Base-by-base conservation (phyloP, 495 filamentous ascomycete species). In the Talaromyces stipitatus region DNA sequence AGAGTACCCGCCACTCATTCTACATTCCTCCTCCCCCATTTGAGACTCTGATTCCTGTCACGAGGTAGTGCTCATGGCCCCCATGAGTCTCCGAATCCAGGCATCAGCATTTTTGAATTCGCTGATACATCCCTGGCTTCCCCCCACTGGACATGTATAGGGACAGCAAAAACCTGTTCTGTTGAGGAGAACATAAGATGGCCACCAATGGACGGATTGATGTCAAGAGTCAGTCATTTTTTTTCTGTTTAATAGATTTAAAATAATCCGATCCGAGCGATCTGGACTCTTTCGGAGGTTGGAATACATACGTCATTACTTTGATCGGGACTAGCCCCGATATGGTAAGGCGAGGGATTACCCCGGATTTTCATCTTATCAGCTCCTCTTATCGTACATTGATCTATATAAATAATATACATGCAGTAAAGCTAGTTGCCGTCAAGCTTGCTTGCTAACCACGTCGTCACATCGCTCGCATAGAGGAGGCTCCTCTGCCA, bases 391-490 rank as follows among this genome's bases (percentile, higher is more conserved):
- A 41, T 41, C 36, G 36, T 41, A 41, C 36, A 41, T 41, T 41
- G n/a, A 16, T 36, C 32, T 41, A 41, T 41, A 14, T 20, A 16
- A 18, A 4, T 41, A 41, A 20, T 41, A 41, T 41, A 41, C 36
- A 41, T 20, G 36, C n/a, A 18, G 3, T 41, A 38, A 10, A 12
- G 33, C 4, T 41, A 41, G n/a, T 41, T 18, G 36, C n/a, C 36
- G 20, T 26, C 10, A 5, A 48, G 14, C 45, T 27, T 11, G 12
- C 12, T 33, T 33, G 24, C 45, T 26, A 20, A 48, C 14, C 18
- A 48, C 45, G 45, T 26, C 77, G 57, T 86, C 82, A 69, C 92
- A 96, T 62, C 91, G 77, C 52, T 69, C 70, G 70, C 92, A 96
- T 47, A 95, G 71, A 57, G 69, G 68, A 18, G 85, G 83, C 66